Evolutionary conservation across 106 monocot species (phyloP), one percentile per base, ranked within the genome.

Genomic region (Narthecium ossifragum): DNA sequence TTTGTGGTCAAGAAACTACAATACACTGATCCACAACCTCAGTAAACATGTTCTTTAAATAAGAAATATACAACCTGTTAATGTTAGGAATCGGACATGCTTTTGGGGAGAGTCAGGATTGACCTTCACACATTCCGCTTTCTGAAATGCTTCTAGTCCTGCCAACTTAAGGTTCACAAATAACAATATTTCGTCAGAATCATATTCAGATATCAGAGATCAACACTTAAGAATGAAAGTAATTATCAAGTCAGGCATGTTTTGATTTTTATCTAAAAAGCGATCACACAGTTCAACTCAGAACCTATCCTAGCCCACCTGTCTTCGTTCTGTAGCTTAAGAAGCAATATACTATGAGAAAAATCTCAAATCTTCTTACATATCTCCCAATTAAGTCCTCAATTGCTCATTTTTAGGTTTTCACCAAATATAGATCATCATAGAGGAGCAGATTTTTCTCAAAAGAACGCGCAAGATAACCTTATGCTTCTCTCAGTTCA

Each of bases 71-170:
- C 15, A 41, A 87, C 93, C 93, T 85, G 85, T 58, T 7, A 93
- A 74, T 0, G 93, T 88, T 61, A 93, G 73, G 79, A 88, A 79
- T 25, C 88, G 70, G 41, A 93, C 79, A 70, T 85, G 88, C 73
- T 93, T 93, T 61, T 93, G 92, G 11, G 92, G 92, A 5, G 92
- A 78, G 55, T 93, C 92, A 18, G 92, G 92, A 55, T 93, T 93
- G 55, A 93, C 92, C 57, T 93, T 93, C 61, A 88, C 88, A 43
- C 88, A 93, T 30, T 70, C 53, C 1, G 88, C 70, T 41, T 67
- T 76, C 51, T 79, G 51, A 58, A 93, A 93, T 23, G 52, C 81
- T 47, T 88, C 88, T 28, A 88, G 56, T 64, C 62, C 65, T 28
- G 73, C 88, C 64, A 93, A 52, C 92, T 87, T 62, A 51, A 74